Evolutionary conservation across 805 yeast species (phyloP), one percentile per base, ranked within the genome.

Genomic region (Starmerella roubikii): DNA sequence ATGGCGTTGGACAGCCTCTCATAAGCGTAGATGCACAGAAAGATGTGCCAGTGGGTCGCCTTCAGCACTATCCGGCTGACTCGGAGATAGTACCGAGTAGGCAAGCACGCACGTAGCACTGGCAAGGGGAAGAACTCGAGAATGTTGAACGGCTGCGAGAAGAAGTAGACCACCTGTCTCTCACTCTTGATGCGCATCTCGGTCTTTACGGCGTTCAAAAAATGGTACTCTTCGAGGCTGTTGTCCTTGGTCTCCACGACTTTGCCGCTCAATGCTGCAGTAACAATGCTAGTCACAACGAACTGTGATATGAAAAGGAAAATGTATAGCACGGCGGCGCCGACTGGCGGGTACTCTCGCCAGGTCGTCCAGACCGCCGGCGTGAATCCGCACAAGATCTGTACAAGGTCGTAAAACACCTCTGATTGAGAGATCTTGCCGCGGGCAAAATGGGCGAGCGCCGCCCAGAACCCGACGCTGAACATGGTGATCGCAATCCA

Each of bases 361-460:
- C 76, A 71, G 38, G 66, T 67, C 33, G 62, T 61, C 77, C 77
- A 72, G 3, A 72, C 76, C 0, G 75, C 69, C 0, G 77, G 76
- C 1, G 77, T 72, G 51, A 68, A 72, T 0, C 77, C 77, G 50
- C 71, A 71, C 44, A 72, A 62, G 3, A 72, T 59, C 51, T 69
- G 68, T 32, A 71, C 53, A 61, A 71, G 60, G 41, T 67, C 72
- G 49, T 65, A 71, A 12, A 72, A 67, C 18, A 72, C 71, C 26
- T 65, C 61, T 28, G 57, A 53, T 16, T 68, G 57, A 1, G 61
- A 56, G 36, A 64, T 57, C 27, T 62, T 52, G 36, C 65, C 65
- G 11, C 60, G 50, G 3, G 71, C 70, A 46, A 62, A 63, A 33
- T 69, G 61, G 8, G 72, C 64, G 43, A 72, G 68, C 27, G 72